Base-by-base conservation (phyloP, 1,139 yeast genomes). In the Zygosaccharomyces pseudobailii region DNA sequence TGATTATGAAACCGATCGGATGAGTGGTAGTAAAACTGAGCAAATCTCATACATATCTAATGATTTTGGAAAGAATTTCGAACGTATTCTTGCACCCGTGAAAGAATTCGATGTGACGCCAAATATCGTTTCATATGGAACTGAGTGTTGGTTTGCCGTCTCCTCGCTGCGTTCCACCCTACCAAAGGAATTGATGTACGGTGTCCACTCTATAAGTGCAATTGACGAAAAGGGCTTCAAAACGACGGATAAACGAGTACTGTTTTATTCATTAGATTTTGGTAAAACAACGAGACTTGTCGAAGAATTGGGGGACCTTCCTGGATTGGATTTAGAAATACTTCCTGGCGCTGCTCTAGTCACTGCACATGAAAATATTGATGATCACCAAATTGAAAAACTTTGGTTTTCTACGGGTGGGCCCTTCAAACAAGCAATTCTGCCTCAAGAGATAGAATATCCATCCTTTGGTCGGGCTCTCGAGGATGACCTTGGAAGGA, bases 351-450 rank as follows among this genome's bases (percentile, higher is more conserved):
- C 19, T 40, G 35, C 31, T 24, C 22, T 40, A 17, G 25, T 30
- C 23, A 32, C 36, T 30, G 33, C 36, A 31, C 42, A 17, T 21
- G 9, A 17, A 27, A 10, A 40, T 21, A 10, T 7, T 28, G n/a
- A 10, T 13, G n/a, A 13, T 28, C 32, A 28, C 8, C 30, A 21
- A 17, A 31, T 22, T 21, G 36, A 40, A 40, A 31, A 31, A 30
- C 36, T 40, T 40, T 40, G 42, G 42, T 6, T 40, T 40, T 40
- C 42, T 19, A 40, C 42, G 10, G 42, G 42, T n/a, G 42, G 42
- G 21, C 42, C 42, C n/a, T 40, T 40, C 25, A 40, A 40, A 21
- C 36, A 24, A 31, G 42, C 42, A 31, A 5, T 23, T 21, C 36
- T 40, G 5, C 42, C 42, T 13, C 34, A 10, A 8, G 30, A 32